Evolutionary conservation across 345 rosid genomes (phyloP).

Genomic region (Syzygium grande): DNA sequence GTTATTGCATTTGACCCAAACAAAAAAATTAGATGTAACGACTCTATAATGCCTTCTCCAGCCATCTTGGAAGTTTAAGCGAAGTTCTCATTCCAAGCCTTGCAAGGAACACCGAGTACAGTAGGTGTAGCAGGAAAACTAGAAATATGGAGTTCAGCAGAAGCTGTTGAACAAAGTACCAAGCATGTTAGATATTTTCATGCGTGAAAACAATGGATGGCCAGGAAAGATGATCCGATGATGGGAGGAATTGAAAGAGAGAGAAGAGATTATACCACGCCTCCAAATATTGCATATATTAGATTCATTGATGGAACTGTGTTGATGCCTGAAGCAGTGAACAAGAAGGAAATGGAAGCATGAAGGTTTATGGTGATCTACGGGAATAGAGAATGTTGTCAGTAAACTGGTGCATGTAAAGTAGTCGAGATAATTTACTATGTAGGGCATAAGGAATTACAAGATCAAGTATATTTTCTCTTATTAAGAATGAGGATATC

Average conservation of each 20-base stretch:
- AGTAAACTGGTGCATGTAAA: not conserved
- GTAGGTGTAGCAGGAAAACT: constrained; percentile 70
- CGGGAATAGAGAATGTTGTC: constrained; percentile 8
- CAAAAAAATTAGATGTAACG: not conserved
- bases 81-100: constrained; percentile 76
- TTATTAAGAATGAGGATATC: constrained; percentile 79
- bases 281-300: constrained; percentile 69
- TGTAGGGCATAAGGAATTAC: constrained; percentile 19
- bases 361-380: constrained; percentile 92
- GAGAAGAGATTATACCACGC: constrained; percentile 42
- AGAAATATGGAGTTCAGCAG: constrained; percentile 78
- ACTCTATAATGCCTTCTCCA: constrained; percentile 55
- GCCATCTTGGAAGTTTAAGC: constrained; percentile 72
- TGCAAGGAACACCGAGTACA: constrained; percentile 65
- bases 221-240: not conserved
- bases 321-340: constrained; percentile 71
- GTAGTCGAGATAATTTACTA: not conserved
- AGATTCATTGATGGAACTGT: constrained; percentile 68
- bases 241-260: not conserved
- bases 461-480: constrained; percentile 87
- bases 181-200: not conserved
- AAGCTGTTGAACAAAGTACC: constrained; percentile 33
- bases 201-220: not conserved
- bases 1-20: not conserved
- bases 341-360: constrained; percentile 62